Evolutionary conservation across 2,329 filamentous ascomycete species (phyloP).

Genomic region (Phyllosticta citrichinensis): DNA sequence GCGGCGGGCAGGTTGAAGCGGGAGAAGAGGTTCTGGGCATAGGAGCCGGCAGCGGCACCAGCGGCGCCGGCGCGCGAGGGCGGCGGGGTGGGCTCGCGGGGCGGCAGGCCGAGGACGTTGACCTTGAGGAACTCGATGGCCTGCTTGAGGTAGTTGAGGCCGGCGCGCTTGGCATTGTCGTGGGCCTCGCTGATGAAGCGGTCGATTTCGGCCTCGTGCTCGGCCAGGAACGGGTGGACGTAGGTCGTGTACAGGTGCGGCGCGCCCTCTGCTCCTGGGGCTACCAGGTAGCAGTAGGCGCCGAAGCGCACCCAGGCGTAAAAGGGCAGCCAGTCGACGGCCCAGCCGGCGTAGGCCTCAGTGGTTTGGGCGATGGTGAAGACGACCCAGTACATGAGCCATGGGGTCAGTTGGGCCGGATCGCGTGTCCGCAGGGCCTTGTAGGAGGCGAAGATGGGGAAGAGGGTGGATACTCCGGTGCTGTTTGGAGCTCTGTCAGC

Average conservation of each 20-base stretch:
- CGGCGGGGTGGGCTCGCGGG: conserved; percentile 41
- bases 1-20: conserved; percentile 76
- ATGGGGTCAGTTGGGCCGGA: conserved; percentile 82
- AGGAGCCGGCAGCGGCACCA: conserved; percentile 38
- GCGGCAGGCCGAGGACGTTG: conserved; percentile 67
- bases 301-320: conserved; percentile 84
- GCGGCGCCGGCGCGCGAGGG: conserved; percentile 33
- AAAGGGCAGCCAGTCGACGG: conserved; percentile 85
- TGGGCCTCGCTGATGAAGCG: conserved; percentile 76
- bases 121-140: conserved; percentile 53
- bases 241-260: conserved; percentile 74
- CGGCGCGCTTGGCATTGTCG: conserved; percentile 65
- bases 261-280: conserved; percentile 95
- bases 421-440: conserved; percentile 92
- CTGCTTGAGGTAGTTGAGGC: conserved; percentile 48
- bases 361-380: conserved; percentile 69
- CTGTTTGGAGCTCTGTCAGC: conserved; percentile 37
- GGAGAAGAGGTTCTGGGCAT: conserved; percentile 73
- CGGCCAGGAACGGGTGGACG: conserved; percentile 76
- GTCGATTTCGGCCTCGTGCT: conserved; percentile 85
- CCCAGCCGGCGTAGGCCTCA: conserved; percentile 81
- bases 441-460: conserved; percentile 94
- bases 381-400: conserved; percentile 99
- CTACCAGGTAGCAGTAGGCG: conserved; percentile 85
- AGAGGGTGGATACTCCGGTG: conserved; percentile 78